Evolutionary conservation across 2,329 filamentous ascomycete species (phyloP), one percentile per base, ranked within the genome.

Genomic region (Colletotrichum destructivum): DNA sequence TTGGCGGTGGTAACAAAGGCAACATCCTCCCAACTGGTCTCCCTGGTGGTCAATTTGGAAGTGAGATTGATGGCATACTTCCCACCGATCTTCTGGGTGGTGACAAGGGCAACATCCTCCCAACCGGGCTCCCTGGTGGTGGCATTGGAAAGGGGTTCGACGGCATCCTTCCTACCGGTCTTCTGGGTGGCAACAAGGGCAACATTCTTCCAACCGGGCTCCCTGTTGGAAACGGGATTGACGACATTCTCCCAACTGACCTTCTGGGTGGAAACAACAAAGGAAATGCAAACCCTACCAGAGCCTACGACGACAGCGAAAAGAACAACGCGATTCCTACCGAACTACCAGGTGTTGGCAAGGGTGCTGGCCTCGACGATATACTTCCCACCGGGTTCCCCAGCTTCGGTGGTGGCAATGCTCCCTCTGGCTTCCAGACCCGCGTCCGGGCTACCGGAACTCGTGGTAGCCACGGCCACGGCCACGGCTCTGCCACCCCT

Each of bases 391-490:
- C 55, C 16, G 55, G 42, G 12, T 15, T 49, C 47, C 57, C 57
- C 18, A 40, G 23, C 13, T 44, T 52, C 23, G 56, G 56, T 18
- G 57, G 64, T 18, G 63, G 55, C 23, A 66, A 15, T 38, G 15
- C 26, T 12, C 65, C 65, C 49, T 55, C 65, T 4, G 46, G 54
- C 3, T 62, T 67, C 40, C n/a, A 55, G 16, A 67, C 65, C 40
- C 26, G 35, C 4, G 49, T 63, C 49, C 65, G 65, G 2, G 23
- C 5, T n/a, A 62, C 57, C 6, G 44, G 40, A 4, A 38, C 52
- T 15, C 38, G 23, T 40, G 16, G 38, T 9, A 31, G 23, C 23
- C 23, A 54, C 2, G 38, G 21, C 2, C 18, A 31, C 18, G 21
- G 54, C 5, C 21, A 47, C 1, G 9, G n/a, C 2, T 18, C 23